Base-by-base conservation (phyloP, 768 basidiomycete genomes). In the Chalciporus piperatus region DNA sequence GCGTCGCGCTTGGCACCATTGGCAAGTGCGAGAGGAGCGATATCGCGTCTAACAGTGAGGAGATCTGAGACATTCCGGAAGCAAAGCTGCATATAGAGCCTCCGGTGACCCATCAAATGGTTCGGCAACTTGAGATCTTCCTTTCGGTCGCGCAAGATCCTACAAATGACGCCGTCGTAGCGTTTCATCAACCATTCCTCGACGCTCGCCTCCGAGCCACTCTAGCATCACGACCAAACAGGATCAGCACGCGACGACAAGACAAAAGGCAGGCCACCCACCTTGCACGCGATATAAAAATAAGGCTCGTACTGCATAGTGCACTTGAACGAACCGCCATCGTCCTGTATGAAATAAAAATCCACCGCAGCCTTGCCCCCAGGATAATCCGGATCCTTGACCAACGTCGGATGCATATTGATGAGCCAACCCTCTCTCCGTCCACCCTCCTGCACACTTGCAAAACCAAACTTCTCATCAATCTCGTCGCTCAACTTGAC, bases 341-440 rank as follows among this genome's bases (percentile, higher is more conserved):
- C 94, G 62, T 98, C 95, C 72, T 98, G 86, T 57, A 99, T 92
- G 63, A 99, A 98, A 67, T 96, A 98, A 59, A 84, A 96, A 60
- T 99, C 94, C 12, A 99, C 95, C 7, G 88, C 97, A 2, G 92
- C 86, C 59, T 82, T 84, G 17, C 95, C 97, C 9, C 81, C 81
- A 6, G 90, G 82, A 76, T 85, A 86, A 39, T 90, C 86, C 6
- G 92, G 72, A 62, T 95, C 93, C 68, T 92, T 90, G 14, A 97
- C 70, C 9, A 96, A 71, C 1, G 93, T 97, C 87, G 97, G 92
- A 67, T 96, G 95, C 96, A 99, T 98, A 65, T 98, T 98, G 56
- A 99, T 84, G 64, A 99, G 73, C 97, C 97, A 98, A 2, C 95
- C 97, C 48, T 90, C 88, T 64, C 76, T 83, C 61, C 74, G 74